Evolutionary conservation across 495 filamentous ascomycete species (phyloP), one percentile per base, ranked within the genome.

Genomic region (Xylaria palmicola): DNA sequence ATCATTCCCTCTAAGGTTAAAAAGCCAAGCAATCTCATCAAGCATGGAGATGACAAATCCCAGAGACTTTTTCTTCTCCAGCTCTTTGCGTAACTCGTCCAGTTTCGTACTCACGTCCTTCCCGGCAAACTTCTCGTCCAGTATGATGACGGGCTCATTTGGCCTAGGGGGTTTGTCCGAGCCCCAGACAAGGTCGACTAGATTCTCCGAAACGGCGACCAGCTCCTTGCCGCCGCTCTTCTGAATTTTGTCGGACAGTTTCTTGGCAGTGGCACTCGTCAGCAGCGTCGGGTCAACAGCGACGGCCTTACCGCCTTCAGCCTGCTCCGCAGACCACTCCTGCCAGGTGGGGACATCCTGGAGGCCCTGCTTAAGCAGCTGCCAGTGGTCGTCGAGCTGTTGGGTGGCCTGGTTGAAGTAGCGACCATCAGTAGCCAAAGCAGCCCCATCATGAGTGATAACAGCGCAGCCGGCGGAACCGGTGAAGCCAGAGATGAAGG

Each of bases 371-470:
- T 97, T 99, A 65, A 99, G 77, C 10, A 99, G 83, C 39, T 82
- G 72, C 95, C 95, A 99, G 73, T 97, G 97, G 63, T 72, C 79
- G 70, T 98, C 95, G 36, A 99, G 84, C 73, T 99, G 93, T 67
- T 94, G 89, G 45, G 86, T 78, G 47, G 95, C 95, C 74, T 99
- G 95, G 76, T 97, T 98, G 81, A 98, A 98, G 75, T 99, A 99
- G 43, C 95, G 88, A 22, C 95, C 95, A 73, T 99, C 95, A 29
- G 95, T 99, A 22, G 93, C 89, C 39, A 99, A 78, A 19, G 92
- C 90, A 1, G 95, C 95, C 74, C 93, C 92, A 58, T 90, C 88
- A 43, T 83, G 80, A 19, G 92, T 96, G 48, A 99, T 79, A 49
- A 98, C 87, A 26, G 93, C 95, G 30, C 89, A 95, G 47, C 95